These are phyloP conservation scores for Exserohilum rostratum DNA, from an alignment of 2,329 filamentous ascomycete species.

Conservation along the genomic window DNA sequence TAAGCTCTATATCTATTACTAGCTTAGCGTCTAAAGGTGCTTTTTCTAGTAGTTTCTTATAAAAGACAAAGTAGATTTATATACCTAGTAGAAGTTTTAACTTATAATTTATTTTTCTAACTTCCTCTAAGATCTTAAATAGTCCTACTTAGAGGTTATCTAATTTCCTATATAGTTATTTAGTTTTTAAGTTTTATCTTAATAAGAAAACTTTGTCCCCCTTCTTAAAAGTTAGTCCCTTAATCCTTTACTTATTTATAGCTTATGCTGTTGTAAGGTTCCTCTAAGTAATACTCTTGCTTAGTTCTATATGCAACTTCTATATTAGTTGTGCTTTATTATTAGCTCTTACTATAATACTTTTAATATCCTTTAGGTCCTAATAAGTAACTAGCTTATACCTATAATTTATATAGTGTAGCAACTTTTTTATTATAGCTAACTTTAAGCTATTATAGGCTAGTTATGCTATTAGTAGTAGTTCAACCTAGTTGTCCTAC, in stretches of 20 bases:
- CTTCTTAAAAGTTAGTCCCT: conserved; percentile 2
- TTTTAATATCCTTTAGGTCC: background rate
- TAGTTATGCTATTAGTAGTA: background rate
- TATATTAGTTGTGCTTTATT: background rate
- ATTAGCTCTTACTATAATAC: background rate
- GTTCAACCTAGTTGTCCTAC: too few relatives aligned
- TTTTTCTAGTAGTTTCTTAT: background rate
- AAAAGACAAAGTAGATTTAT: background rate
- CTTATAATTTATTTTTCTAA: background rate
- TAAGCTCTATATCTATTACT: background rate
- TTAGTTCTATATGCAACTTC: too few relatives aligned
- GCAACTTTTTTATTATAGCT: background rate
- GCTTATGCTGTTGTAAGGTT: too few relatives aligned
- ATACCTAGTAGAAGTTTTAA: background rate
- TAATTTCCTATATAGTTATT: background rate
- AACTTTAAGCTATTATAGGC: background rate
- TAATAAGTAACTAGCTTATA: background rate
- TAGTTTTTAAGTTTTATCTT: too few relatives aligned
- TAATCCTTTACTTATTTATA: background rate
- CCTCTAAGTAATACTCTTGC: background rate
- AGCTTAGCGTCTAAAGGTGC: background rate
- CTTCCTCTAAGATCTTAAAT: background rate
- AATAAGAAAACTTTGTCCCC: background rate
- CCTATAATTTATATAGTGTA: background rate
- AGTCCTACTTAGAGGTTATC: background rate